A percentile compares a stretch with the other conserved stretches of the same genome.
phyloP scores from a whole-genome alignment of 345 rosid genomes.

The Cardamine occulta region DNA sequence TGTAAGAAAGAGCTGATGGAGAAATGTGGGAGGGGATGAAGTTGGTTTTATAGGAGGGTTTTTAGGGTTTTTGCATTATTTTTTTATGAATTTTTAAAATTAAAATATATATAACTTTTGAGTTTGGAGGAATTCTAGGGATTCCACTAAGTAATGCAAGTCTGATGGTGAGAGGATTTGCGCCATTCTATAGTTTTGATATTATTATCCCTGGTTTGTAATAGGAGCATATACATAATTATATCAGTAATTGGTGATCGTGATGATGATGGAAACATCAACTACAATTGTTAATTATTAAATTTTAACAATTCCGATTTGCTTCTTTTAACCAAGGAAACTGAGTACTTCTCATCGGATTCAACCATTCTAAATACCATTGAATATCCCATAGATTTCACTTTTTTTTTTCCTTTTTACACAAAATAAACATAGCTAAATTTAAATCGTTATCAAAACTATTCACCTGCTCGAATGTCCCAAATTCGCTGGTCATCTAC shows the following conservation, averaged over 20 bases:
- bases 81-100: neutral
- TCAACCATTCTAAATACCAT: slow-evolving; percentile 20
- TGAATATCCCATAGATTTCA: slow-evolving; percentile 22
- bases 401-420: too few species aligned
- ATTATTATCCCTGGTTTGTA: slow-evolving; percentile 15
- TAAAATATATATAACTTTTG: neutral
- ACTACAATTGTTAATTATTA: slow-evolving; percentile 32
- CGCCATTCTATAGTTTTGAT: slow-evolving; percentile 31
- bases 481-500: neutral
- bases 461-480: neutral
- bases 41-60: slow-evolving; percentile 39
- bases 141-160: slow-evolving; percentile 46
- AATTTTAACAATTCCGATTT: neutral
- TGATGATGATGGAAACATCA: slow-evolving; percentile 44
- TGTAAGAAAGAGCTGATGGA: slow-evolving; percentile 44
- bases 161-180: slow-evolving; percentile 34
- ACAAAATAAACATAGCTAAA: neutral
- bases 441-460: slow-evolving; percentile 9
- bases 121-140: slow-evolving; percentile 38
- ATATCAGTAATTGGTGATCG: slow-evolving; percentile 30
- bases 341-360: slow-evolving; percentile 1
- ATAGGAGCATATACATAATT: slow-evolving; percentile 29
- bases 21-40: slow-evolving; percentile 37
- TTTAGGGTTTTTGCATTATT: slow-evolving; percentile 6
- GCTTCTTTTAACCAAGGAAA: slow-evolving; percentile 22